A percentile compares a stretch with the other conserved stretches of the same genome.
Conservation (phyloP, 78 protist species). For the Parvularia atlantis region DNA sequence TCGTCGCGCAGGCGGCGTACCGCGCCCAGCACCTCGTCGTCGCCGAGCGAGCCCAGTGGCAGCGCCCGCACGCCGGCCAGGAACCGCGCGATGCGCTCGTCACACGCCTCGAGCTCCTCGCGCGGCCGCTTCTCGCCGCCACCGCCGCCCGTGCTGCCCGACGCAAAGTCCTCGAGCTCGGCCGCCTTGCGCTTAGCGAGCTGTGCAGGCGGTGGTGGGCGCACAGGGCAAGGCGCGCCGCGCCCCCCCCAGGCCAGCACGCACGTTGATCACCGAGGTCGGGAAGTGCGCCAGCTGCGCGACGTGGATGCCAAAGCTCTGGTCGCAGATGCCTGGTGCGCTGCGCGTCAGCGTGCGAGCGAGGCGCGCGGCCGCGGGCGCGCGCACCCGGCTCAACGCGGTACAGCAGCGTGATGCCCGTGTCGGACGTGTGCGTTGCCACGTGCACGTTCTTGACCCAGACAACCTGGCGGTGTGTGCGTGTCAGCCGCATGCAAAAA, state of each 20-base stretch:
- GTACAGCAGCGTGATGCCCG: conserved; percentile 45
- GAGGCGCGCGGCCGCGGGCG: too few relatives aligned
- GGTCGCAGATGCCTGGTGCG: conserved; percentile 84
- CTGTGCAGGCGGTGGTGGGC: background rate
- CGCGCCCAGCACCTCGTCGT: too few relatives aligned
- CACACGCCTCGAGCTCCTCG: too few relatives aligned
- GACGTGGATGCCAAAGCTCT: conserved; percentile 85
- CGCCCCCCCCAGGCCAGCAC: background rate
- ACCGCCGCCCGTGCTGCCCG: too few relatives aligned
- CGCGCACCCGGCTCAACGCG: conserved; percentile 51
- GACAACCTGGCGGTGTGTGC: too few relatives aligned
- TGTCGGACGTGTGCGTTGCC: conserved; percentile 33
- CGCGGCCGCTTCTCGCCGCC: too few relatives aligned
- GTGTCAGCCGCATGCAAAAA: too few relatives aligned
- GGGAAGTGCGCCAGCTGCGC: conserved; percentile 76
- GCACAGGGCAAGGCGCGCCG: background rate
- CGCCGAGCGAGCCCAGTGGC: too few relatives aligned
- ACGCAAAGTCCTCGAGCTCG: conserved; percentile 74
- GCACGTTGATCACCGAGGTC: conserved; percentile 20
- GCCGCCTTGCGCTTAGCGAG: conserved; percentile 61
- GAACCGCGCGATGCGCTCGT: too few relatives aligned
- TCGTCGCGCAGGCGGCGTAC: too few relatives aligned
- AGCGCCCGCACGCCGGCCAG: too few relatives aligned
- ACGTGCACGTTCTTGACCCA: conserved; percentile 68
- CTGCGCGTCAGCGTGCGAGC: too few relatives aligned